Evolutionary conservation across 225 moss, liverwort and hornwort species (phyloP).

Genomic region (Physcomitrellopsis africana): DNA sequence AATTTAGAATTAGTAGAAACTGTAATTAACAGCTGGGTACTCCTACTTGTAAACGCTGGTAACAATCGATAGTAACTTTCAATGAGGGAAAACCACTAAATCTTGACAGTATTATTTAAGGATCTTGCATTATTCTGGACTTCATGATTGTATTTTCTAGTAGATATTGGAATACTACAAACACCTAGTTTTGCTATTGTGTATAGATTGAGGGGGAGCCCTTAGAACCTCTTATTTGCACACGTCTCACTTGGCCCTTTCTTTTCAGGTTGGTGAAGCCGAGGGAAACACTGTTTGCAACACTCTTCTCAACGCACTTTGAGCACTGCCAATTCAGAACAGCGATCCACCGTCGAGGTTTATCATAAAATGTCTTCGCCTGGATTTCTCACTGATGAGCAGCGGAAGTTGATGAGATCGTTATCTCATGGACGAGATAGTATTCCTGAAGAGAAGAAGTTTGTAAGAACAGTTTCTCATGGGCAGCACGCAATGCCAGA

Average conservation of each 20-base stretch:
- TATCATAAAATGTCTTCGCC: constrained; percentile 56
- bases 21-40: neutral
- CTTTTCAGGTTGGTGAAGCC: constrained; percentile 44
- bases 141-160: neutral
- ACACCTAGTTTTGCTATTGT: neutral
- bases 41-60: no score
- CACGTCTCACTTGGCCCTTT: neutral
- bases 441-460: constrained; percentile 54
- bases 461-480: constrained; percentile 64
- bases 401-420: constrained; percentile 81
- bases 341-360: neutral
- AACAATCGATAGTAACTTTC: neutral
- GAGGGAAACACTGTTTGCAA: constrained; percentile 17
- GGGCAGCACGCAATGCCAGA: constrained; percentile 59
- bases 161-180: neutral
- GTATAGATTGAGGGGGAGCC: neutral
- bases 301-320: neutral
- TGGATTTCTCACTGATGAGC: constrained; percentile 84
- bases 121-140: neutral
- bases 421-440: constrained; percentile 75
- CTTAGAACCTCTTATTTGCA: neutral
- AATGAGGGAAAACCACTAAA: neutral
- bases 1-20: neutral
- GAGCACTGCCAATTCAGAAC: neutral
- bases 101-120: neutral